A percentile compares a stretch with the other conserved stretches of the same genome.
These are phyloP conservation scores for Hanseniaspora thailandica DNA, from an alignment of 805 yeast species.

Conservation along the genomic window DNA sequence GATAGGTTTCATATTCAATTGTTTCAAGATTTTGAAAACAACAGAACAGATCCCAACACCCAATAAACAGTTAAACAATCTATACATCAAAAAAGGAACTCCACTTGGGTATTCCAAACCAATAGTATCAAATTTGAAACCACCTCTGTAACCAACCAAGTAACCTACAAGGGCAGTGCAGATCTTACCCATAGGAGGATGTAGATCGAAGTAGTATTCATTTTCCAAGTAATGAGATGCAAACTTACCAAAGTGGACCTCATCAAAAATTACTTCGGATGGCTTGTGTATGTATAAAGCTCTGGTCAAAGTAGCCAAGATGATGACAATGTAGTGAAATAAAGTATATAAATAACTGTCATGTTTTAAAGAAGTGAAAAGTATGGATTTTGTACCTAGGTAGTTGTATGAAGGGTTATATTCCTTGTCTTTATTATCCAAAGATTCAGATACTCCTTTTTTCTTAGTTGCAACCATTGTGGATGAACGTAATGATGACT, in stretches of 20 bases:
- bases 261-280: slow-evolving; percentile 71
- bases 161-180: slow-evolving; percentile 84
- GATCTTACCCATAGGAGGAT: slow-evolving; percentile 95
- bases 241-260: slow-evolving; percentile 77
- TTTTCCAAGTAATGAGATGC: slow-evolving; percentile 78
- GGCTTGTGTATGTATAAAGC: slow-evolving; percentile 55
- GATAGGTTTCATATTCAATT: slow-evolving; percentile 64
- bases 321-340: slow-evolving; percentile 51
- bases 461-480: background rate
- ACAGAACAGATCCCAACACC: slow-evolving; percentile 76
- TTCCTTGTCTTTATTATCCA: slow-evolving; percentile 5
- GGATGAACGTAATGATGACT: background rate
- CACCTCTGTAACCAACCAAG: slow-evolving; percentile 81
- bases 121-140: slow-evolving; percentile 79
- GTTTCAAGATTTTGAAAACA: slow-evolving; percentile 74
- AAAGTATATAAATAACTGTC: slow-evolving; percentile 31
- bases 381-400: slow-evolving; percentile 25
- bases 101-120: slow-evolving; percentile 71
- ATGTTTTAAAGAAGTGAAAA: slow-evolving; percentile 22
- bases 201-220: slow-evolving; percentile 89
- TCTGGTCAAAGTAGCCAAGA: slow-evolving; percentile 53
- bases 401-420: slow-evolving; percentile 16
- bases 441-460: background rate
- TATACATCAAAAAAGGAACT: slow-evolving; percentile 76
- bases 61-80: slow-evolving; percentile 66